phyloP scores from a whole-genome alignment of 1,284 basidiomycete species.

The Irpex sp. region DNA sequence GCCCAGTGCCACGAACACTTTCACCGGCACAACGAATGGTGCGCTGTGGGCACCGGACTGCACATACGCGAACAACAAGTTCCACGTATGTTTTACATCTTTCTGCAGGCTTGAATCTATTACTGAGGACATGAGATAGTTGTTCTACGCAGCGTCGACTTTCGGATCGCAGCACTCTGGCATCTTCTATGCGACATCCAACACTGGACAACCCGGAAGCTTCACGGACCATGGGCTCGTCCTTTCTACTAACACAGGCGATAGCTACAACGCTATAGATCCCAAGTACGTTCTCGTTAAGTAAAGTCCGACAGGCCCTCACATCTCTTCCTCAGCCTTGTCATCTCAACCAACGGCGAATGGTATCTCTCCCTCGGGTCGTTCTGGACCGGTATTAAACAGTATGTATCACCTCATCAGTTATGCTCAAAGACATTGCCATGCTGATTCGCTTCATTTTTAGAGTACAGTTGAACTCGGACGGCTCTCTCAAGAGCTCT shows the following conservation, averaged over 20 bases:
- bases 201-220: conserved; percentile 39
- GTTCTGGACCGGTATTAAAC: conserved; percentile 50
- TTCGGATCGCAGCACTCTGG: conserved; percentile 49
- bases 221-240: conserved; percentile 32
- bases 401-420: conserved; percentile 20
- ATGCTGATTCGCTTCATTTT: too few species aligned
- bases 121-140: conserved; percentile 19
- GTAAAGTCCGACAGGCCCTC: neutral
- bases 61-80: neutral
- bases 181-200: conserved; percentile 47
- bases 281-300: neutral
- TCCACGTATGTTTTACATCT: neutral
- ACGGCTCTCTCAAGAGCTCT: conserved; percentile 37
- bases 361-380: conserved; percentile 49
- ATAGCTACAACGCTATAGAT: neutral
- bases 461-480: conserved; percentile 13
- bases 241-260: neutral
- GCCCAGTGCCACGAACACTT: neutral
- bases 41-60: neutral
- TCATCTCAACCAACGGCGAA: conserved; percentile 7
- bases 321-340: neutral
- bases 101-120: too few species aligned
- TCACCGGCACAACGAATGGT: neutral
- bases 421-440: too few species aligned
- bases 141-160: conserved; percentile 42